A percentile compares a stretch with the other conserved stretches of the same genome.
Evolutionary conservation across 2,329 filamentous ascomycete species (phyloP).

Genomic region (Neopestalotiopsis clavispora): DNA sequence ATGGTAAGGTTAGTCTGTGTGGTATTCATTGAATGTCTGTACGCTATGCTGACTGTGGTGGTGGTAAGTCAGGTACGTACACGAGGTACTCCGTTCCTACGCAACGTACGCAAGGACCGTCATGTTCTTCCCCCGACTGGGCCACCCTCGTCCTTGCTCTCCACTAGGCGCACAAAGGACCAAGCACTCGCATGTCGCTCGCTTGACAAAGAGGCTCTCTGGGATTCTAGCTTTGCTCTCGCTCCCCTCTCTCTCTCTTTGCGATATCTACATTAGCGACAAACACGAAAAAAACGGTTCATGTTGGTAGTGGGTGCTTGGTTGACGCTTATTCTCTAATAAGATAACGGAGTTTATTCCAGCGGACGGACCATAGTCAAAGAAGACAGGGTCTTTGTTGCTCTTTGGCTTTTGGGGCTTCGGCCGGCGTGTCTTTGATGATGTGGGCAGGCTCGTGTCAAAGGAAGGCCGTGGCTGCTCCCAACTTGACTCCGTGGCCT

Average conservation of each 20-base stretch:
- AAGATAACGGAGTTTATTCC: background rate
- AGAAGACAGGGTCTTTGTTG: background rate
- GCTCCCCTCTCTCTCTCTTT: no score
- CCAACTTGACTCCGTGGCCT: background rate
- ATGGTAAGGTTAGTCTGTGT: slow-evolving; percentile 2
- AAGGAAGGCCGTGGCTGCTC: background rate
- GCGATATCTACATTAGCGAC: no score
- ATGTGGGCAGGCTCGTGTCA: slow-evolving; percentile 8
- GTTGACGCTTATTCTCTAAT: background rate
- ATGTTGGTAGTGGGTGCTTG: background rate
- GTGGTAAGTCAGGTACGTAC: background rate
- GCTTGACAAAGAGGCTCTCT: background rate
- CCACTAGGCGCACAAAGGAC: background rate
- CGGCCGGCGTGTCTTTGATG: slow-evolving; percentile 4
- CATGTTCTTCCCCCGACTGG: background rate
- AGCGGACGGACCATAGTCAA: background rate
- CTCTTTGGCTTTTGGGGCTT: slow-evolving; percentile 3
- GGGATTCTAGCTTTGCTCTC: background rate
- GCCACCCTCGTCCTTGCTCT: background rate
- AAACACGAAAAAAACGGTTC: background rate
- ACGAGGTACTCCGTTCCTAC: background rate
- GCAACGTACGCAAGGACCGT: background rate
- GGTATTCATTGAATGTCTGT: background rate
- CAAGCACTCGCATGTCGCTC: slow-evolving; percentile 1
- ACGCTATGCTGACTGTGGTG: background rate